Evolutionary conservation across 176 grass and related monocot genomes (phyloP).

Genomic region (Themeda triandra): DNA sequence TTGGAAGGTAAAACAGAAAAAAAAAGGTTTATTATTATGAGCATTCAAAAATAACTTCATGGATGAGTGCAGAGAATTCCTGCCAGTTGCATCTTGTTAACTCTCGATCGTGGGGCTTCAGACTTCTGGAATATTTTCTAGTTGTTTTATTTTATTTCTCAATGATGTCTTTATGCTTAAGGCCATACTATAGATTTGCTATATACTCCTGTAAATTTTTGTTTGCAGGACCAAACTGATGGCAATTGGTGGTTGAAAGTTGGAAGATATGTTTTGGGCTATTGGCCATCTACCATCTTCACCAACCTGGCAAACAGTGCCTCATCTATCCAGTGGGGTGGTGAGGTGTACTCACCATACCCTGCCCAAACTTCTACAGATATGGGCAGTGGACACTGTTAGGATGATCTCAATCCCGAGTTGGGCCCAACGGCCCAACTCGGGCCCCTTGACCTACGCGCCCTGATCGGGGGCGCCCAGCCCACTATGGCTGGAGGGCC

Average conservation of each 20-base stretch:
- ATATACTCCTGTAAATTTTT: neutral
- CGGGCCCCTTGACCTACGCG: no score
- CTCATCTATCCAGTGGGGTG: slow-evolving; percentile 35
- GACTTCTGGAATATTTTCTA: neutral
- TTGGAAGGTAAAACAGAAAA: slow-evolving; percentile 82
- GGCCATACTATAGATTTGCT: no score
- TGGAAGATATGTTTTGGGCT: slow-evolving; percentile 30
- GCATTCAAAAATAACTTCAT: slow-evolving; percentile 13
- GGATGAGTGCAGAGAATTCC: neutral
- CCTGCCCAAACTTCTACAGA: slow-evolving; percentile 37
- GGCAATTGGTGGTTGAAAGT: slow-evolving; percentile 57
- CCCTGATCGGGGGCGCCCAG: no score
- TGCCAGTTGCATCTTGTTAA: no score
- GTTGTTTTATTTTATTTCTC: no score
- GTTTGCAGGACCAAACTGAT: slow-evolving; percentile 36
- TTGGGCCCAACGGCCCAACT: no score
- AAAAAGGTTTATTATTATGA: slow-evolving; percentile 20
- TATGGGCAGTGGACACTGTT: slow-evolving; percentile 55
- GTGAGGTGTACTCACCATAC: slow-evolving; percentile 31
- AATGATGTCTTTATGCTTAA: no score
- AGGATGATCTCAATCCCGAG: no score
- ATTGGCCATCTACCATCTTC: slow-evolving; percentile 53
- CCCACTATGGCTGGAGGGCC: no score
- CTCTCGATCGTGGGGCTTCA: no score
- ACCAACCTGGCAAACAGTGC: slow-evolving; percentile 28